These are phyloP conservation scores for Cyberlindnera americana DNA, from an alignment of 805 yeast genomes.

Conservation along the genomic window DNA sequence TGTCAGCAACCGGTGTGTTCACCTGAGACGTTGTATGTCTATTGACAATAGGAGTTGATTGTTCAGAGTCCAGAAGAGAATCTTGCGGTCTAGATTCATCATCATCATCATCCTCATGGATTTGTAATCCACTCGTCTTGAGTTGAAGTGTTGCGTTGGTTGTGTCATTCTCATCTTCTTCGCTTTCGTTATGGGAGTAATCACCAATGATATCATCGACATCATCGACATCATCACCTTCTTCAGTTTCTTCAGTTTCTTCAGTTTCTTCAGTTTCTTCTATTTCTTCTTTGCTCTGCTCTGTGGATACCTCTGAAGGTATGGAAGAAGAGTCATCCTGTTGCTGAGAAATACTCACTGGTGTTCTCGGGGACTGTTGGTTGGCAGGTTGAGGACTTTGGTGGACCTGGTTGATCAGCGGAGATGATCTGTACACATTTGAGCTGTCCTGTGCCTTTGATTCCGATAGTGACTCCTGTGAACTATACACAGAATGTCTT, in stretches of 20 bases:
- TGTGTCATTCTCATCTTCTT: constrained; percentile 10
- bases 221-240: constrained; percentile 9
- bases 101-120: constrained; percentile 11
- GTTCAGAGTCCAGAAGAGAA: constrained; percentile 13
- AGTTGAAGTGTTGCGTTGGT: constrained; percentile 2
- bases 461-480: constrained; percentile 18
- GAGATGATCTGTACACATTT: constrained; percentile 17
- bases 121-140: constrained; percentile 11
- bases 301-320: constrained; percentile 3
- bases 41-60: constrained; percentile 12
- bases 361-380: constrained; percentile 1
- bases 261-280: constrained; percentile 1
- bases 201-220: constrained; percentile 16
- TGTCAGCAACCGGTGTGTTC: constrained; percentile 7
- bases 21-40: not conserved
- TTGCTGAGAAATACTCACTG: constrained; percentile 3
- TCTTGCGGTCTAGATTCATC: constrained; percentile 18
- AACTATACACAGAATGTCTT: constrained; percentile 9
- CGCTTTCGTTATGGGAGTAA: constrained; percentile 17
- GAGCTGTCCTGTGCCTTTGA: constrained; percentile 1
- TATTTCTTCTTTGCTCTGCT: not conserved
- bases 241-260: not conserved
- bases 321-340: not conserved
- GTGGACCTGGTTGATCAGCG: constrained; percentile 14
- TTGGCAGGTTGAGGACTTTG: constrained; percentile 3